Evolutionary conservation across 352 stramenopile species (phyloP), one percentile per base, ranked within the genome.

Genomic region (Lagenidium sp.): DNA sequence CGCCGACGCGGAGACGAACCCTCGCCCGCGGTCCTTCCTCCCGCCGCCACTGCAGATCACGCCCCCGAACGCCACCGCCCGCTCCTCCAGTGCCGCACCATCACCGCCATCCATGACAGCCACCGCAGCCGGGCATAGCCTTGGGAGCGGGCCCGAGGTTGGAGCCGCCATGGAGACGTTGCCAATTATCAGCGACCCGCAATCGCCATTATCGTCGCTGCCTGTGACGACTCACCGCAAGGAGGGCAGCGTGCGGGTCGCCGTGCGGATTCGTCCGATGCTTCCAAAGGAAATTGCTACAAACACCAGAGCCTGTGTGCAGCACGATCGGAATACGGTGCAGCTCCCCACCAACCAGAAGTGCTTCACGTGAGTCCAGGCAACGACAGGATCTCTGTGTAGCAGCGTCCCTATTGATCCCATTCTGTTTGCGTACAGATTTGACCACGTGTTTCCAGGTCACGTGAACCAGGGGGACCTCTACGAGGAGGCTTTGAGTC

Each of bases 391-490:
- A n/a, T 26, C 20, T 29, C 13, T 12, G 13, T 32, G 41, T 36
- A 15, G 4, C 29, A 15, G 11, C 5, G 2, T 4, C 1, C 28
- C 6, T 49, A 20, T 15, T 18, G 30, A 3, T 25, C 12, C 10
- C 22, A 18, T 34, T 10, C 4, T 8, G 12, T 29, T 41, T 30
- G 11, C 15, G n/a, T 50, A 31, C 44, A 89, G 74, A 0, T 94
- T 90, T 47, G 79, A 94, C 45, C 72, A 92, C 32, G 82, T 92
- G 1, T 89, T 94, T 42, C 68, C 76, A 1, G 55, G 66, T 34
- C 28, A 64, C 1, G 62, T 71, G 0, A 68, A 59, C 6, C 79
- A 91, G 28, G 25, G 47, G 58, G 77, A 85, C 19, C 40, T 94
- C 30, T 94, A 92, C 24, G 58, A 80, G 13, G 56, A 83, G 44